Base-by-base conservation (phyloP, 2,329 filamentous ascomycete genomes). In the Cadophora sp. region DNA sequence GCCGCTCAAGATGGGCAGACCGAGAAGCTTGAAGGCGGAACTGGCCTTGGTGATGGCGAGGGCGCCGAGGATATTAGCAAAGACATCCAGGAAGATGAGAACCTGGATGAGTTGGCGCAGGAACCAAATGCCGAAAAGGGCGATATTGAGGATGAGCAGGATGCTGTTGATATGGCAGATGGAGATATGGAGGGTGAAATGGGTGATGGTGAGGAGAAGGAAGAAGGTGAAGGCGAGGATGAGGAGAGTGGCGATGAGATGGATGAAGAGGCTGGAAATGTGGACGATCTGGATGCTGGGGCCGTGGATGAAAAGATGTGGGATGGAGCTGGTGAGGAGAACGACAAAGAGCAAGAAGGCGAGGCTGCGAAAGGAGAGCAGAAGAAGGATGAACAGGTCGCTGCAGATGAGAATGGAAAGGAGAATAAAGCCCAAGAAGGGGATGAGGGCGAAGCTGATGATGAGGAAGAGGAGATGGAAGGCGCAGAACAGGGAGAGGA, bases 251-350 rank as follows among this genome's bases (percentile, higher is more conserved):
- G 89, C 39, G 83, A 90, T n/a, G 90, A 93, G 60, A 90, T 96
- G 77, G 94, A 97, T 71, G 94, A 97, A 74, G 93, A 98, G 79
- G 87, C 91, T 5, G 96, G 94, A 1, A 91, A 94, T 74, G 94
- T 98, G 13, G 93, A 97, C 80, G 93, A 97, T 74, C 83, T 97
- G 50, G 95, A 97, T 73, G 91, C 93, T 14, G 91, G 89, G 18
- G 92, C 95, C 22, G 91, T 98, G 1, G 96, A 99, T 77, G 96
- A 99, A 81, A 99, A 98, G 83, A 94, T 98, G 87, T 99, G 96
- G 96, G 94, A 99, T 79, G 94, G 94, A 47, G 89, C 90, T 55
- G 90, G 93, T 51, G 85, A 90, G 58, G 86, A 94, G 53, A 89
- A 91, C 1, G 91, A 95, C 58, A 96, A 96, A 72, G 91, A 97